phyloP scores from a whole-genome alignment of 164 flowering plant species.

The Tetracentron sinense region DNA sequence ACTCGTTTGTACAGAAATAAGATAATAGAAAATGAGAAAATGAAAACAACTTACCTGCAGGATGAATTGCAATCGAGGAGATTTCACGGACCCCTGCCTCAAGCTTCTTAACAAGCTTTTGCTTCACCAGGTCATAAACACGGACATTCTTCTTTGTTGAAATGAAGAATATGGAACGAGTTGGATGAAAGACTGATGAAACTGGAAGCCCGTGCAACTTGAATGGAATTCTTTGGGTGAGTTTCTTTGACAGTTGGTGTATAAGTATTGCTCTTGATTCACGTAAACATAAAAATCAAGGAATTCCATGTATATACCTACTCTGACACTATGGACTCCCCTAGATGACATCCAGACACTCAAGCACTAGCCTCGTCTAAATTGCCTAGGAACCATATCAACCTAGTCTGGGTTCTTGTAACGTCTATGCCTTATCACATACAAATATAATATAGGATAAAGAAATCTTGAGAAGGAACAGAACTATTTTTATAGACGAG shows the following conservation, averaged over 20 bases:
- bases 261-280: conserved; percentile 80
- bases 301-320: conserved; percentile 14
- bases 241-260: conserved; percentile 83
- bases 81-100: conserved; percentile 82
- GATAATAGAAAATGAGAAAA: neutral
- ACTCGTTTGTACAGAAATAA: neutral
- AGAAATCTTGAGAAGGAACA: neutral
- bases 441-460: neutral
- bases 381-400: no score
- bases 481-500: no score
- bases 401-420: no score
- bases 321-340: neutral
- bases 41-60: conserved; percentile 52
- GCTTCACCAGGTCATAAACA: conserved; percentile 75
- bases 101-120: conserved; percentile 74
- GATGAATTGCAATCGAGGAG: conserved; percentile 93
- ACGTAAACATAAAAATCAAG: conserved; percentile 61
- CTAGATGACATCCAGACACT: neutral
- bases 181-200: conserved; percentile 79
- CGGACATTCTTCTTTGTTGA: conserved; percentile 82
- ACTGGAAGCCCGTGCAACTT: conserved; percentile 91
- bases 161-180: conserved; percentile 65
- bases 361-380: no score
- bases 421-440: no score
- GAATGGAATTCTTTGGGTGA: conserved; percentile 61